Base-by-base conservation (phyloP, 371 early-diverging fungal genomes). In the Chytridium lagenaria region DNA sequence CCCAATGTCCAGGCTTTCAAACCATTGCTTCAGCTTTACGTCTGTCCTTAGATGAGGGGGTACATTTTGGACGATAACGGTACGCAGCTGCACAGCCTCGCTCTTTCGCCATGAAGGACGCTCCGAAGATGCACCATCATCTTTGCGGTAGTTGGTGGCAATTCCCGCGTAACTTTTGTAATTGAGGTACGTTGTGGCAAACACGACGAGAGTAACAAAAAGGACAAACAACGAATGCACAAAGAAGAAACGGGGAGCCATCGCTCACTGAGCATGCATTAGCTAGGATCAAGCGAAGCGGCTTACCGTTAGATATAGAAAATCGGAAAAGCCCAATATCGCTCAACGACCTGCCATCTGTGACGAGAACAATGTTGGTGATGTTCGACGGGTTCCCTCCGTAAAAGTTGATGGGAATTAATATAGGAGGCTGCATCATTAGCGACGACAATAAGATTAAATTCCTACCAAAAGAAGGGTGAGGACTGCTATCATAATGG, bases 51-150 rank as follows among this genome's bases (percentile, higher is more conserved):
- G 71, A 1, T 67, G 57, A 15, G 50, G 34, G 0, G 83, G 80
- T 34, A 84, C 69, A 63, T 84, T 80, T 39, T 74, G 76, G 33
- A 84, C 74, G 15, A 84, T 31, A 1, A 84, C 72, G 7, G 83
- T 82, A 2, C 84, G 73, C 30, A 79, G 69, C 57, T 81, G 79
- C 26, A 82, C 55, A 31, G 70, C 70, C 57, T 82, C 83, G 51
- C 71, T 74, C 38, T 65, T 61, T 15, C 78, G 63, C 79, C 79
- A 79, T 15, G 70, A 70, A 26, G 76, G 70, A 10, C 75, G 70
- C 30, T 31, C 52, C 1, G 37, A 57, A 38, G 68, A 50, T 30
- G 73, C 52, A 16, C 28, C 31, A 15, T 66, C 49, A 44, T 66
- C 77, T 33, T 70, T 72, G 16, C 77, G 68, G 33, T 81, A 78